These are phyloP conservation scores for Ceratocystis cacaofunesta DNA, from an alignment of 2,329 filamentous ascomycete species.

Conservation along the genomic window DNA sequence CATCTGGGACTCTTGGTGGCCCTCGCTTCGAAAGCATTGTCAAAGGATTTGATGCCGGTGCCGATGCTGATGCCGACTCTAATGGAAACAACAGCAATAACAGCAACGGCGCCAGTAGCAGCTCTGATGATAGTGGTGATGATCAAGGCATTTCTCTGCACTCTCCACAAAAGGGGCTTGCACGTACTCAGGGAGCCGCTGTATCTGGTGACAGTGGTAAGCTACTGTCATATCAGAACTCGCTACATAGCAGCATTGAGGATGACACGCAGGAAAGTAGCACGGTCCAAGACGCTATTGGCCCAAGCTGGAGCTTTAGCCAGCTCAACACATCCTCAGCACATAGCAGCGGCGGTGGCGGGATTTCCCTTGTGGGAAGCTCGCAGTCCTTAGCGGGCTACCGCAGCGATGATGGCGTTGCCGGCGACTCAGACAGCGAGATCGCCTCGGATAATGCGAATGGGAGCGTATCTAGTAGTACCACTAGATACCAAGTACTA, in stretches of 20 bases:
- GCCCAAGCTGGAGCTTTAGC: conserved; percentile 34
- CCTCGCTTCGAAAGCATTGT: conserved; percentile 57
- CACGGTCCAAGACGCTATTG: conserved; percentile 23
- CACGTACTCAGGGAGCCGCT: not conserved
- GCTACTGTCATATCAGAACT: conserved; percentile 24
- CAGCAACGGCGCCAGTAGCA: conserved; percentile 32
- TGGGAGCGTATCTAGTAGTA: conserved; percentile 1
- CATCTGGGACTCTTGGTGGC: conserved; percentile 55
- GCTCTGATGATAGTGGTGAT: conserved; percentile 40
- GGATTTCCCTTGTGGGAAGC: conserved; percentile 12
- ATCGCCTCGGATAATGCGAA: conserved; percentile 17
- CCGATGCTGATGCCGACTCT: conserved; percentile 29
- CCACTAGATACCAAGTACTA: no score
- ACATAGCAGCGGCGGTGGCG: conserved; percentile 15
- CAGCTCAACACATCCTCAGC: conserved; percentile 23
- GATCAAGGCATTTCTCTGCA: conserved; percentile 46
- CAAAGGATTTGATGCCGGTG: conserved; percentile 42
- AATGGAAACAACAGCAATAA: conserved; percentile 52
- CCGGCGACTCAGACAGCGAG: conserved; percentile 27
- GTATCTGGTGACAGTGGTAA: conserved; percentile 20
- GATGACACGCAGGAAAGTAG: conserved; percentile 30
- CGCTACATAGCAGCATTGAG: conserved; percentile 32
- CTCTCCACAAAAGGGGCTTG: conserved; percentile 23
- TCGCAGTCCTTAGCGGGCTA: conserved; percentile 25
- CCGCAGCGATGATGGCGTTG: conserved; percentile 31